Evolutionary conservation across 768 basidiomycete genomes (phyloP), one percentile per base, ranked within the genome.

Genomic region (Russula sp.): DNA sequence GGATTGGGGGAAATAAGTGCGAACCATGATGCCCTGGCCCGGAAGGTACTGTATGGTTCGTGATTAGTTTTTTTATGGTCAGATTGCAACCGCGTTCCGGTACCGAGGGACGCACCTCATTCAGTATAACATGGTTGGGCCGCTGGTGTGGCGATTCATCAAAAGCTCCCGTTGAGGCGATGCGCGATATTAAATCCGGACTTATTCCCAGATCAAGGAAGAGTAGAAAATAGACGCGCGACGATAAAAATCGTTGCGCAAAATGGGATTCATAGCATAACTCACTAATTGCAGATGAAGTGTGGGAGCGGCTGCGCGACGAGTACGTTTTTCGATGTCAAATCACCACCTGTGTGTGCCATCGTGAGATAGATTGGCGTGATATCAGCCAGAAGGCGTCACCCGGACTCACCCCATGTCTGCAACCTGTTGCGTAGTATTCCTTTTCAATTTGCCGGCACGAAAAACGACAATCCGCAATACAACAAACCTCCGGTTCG

Each of bases 21-120:
- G 78, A 73, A 94, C 94, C 83, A 94, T 90, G 64, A 98, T 98
- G 13, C 96, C 95, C 77, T 97, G 93, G 1, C 90, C 92, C 9
- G 92, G 83, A 20, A 85, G 80, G 75, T 98, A 98, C 86, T 90
- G 40, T 10, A 16, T 63, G 18, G 16, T 36, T 18, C 6, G 20
- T 7, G 32, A n/a, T 24, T 28, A 20, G 7, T n/a, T 24, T 9
- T 34, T 18, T 46, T 18, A 36, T 55, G 40, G 40, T 36, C 36
- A 13, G 16, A 20, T 40, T 22, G 26, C 22, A 49, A 49, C 22
- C 49, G 24, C 28, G 24, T 26, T 7, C 30, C 57, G 57, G 57
- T 38, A 11, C 58, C 46, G 48, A 24, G 38, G n/a, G 18, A 69
- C 77, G 64, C 67, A 86, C 88, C 79, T 96, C 91, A 73, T 94